Evolutionary conservation across 2,329 filamentous ascomycete genomes (phyloP), one percentile per base, ranked within the genome.

Genomic region (Pseudocercospora cruenta): DNA sequence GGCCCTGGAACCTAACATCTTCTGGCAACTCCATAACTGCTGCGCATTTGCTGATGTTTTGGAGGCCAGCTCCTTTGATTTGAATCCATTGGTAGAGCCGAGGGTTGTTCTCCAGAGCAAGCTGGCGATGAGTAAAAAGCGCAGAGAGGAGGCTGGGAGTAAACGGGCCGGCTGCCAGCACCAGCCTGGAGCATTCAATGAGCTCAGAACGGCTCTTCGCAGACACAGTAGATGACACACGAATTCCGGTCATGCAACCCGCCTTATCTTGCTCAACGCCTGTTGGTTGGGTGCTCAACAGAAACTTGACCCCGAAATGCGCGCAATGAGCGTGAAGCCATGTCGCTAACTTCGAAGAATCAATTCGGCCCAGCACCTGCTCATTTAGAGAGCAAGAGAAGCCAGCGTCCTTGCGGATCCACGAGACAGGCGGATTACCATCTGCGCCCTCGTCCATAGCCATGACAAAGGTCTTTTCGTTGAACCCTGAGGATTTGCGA

Each of bases 291-390:
- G 31, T 58, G 19, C 4, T 39, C 31, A 43, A 58, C 19, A 22
- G 31, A n/a, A 58, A 58, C 4, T 58, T 58, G 55, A 58, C 55
- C 19, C 31, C 55, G 7, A 58, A 45, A 39, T 43, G 55, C n/a
- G 19, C 16, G 55, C 55, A 58, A 24, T 39, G 31, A 1, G 19
- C 31, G 9, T 39, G 7, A 10, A 58, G 55, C 31, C 31, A 39
- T 1, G 19, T 3, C 1, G 31, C 55, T 12, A 58, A 33, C 14
- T 24, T 45, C 1, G 19, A 26, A 43, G 55, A 22, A 45, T 58
- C 33, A 12, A 58, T 45, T 7, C 19, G 55, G 31, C 55, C 55
- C 31, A 45, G 43, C 14, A 28, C 36, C n/a, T 58, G 19, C n/a
- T 36, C 26, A n/a, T 58, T 58, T 5, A 7, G 31, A 21, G n/a